Base-by-base conservation (phyloP, 2,329 filamentous ascomycete species). In the Exophiala calicioides region DNA sequence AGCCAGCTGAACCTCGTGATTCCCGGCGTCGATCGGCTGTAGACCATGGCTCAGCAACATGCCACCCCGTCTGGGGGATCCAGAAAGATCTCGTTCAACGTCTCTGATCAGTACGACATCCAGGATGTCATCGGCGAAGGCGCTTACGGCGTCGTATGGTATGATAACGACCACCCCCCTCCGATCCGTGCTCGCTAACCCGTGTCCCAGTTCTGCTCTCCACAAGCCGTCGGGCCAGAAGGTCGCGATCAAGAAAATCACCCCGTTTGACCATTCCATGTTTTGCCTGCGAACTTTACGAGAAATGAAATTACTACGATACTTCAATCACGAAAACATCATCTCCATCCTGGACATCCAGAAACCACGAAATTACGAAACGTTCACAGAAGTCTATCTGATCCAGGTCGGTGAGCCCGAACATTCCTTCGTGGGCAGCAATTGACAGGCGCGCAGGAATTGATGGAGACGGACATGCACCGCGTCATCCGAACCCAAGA, bases 381-480 rank as follows among this genome's bases (percentile, higher is more conserved):
- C 83, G 41, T 98, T 98, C 71, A 90, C 90, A 47, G 93, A 98
- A 71, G 93, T 98, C 54, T 98, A 98, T 69, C 84, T 98, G 60
- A 97, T 98, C 61, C 93, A 97, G 78, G 90, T 95, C 75, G 47
- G 75, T 57, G 27, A 18, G 16, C 33, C 15, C 31, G 19, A 49
- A n/a, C n/a, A n/a, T n/a, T n/a, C n/a, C n/a, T n/a, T n/a, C n/a
- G n/a, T n/a, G n/a, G n/a, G n/a, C n/a, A n/a, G n/a, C n/a, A n/a
- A n/a, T n/a, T n/a, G n/a, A n/a, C n/a, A n/a, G n/a, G n/a, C n/a
- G n/a, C n/a, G 2, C 53, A 95, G 88, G 90, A 95, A 72, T 81
- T 98, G 62, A 98, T 98, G 93, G 93, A 98, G 76, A 98, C 93
- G 36, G 93, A 98, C 65, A 98, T 98, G 93, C 93, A 98, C 71